Evolutionary conservation across 805 yeast genomes (phyloP).

Genomic region (Zygosaccharomyces lentus): DNA sequence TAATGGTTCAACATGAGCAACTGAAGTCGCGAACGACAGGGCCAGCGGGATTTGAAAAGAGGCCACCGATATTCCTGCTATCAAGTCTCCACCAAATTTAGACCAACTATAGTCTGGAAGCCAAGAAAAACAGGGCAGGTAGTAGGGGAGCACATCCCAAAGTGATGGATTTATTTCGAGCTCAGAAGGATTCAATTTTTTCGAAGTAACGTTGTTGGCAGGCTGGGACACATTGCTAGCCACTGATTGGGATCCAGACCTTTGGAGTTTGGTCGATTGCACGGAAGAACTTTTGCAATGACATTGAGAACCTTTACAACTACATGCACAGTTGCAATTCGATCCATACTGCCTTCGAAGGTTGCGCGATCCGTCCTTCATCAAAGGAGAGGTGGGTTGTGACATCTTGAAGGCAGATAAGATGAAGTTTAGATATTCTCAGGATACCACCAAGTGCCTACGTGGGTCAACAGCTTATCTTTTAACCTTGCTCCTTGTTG

Average conservation of each 20-base stretch:
- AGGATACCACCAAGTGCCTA: neutral
- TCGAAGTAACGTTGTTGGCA: constrained; percentile 6
- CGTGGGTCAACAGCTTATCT: neutral
- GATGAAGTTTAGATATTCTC: neutral
- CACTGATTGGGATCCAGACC: neutral
- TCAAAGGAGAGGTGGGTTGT: neutral
- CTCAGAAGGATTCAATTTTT: constrained; percentile 8
- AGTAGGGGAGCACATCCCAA: constrained; percentile 46
- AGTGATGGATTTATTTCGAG: constrained; percentile 13
- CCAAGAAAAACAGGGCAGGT: constrained; percentile 68
- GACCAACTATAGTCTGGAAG: constrained; percentile 44
- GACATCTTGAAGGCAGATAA: neutral
- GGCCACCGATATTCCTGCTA: constrained; percentile 84
- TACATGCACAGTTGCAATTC: neutral
- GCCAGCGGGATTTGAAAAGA: constrained; percentile 89
- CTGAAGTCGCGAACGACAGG: constrained; percentile 64
- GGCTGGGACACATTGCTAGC: neutral
- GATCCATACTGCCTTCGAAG: constrained; percentile 1
- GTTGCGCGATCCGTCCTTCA: neutral
- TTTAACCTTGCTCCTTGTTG: neutral
- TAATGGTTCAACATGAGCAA: constrained; percentile 79
- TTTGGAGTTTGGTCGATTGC: neutral
- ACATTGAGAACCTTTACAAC: neutral
- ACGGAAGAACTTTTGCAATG: neutral
- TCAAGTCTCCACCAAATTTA: constrained; percentile 53